Conservation (phyloP, 2,329 filamentous ascomycete genomes). For the Didymella lethalis region DNA sequence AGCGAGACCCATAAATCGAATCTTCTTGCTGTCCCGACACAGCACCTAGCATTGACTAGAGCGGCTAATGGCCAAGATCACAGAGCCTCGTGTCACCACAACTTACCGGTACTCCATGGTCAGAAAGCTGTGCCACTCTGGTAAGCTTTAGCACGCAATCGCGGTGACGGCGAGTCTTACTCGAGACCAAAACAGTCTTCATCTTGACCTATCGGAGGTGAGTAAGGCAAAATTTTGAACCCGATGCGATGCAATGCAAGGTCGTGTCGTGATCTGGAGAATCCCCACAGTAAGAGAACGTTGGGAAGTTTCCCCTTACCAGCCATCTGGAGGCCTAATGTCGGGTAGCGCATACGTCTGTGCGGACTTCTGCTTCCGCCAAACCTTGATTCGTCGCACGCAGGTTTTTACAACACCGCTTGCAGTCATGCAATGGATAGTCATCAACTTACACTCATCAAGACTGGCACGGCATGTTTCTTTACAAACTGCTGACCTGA, state of each 20-base stretch:
- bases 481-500: background rate
- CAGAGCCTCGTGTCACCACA: background rate
- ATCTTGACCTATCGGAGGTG: background rate
- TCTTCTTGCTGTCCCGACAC: background rate
- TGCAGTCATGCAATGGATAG: background rate
- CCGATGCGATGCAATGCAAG: background rate
- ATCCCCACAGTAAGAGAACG: background rate
- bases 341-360: background rate
- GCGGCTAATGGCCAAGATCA: constrained; percentile 2
- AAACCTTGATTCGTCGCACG: background rate
- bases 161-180: background rate
- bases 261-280: background rate
- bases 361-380: background rate
- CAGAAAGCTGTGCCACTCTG: background rate
- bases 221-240: background rate
- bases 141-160: background rate
- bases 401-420: background rate
- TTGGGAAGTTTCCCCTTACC: background rate
- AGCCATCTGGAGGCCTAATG: background rate
- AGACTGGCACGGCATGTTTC: background rate
- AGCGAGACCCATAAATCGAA: background rate
- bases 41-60: background rate
- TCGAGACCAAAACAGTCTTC: too few relatives aligned
- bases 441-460: background rate
- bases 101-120: background rate